Base-by-base conservation (phyloP, 2,329 filamentous ascomycete genomes). In the Thielaviopsis ethacetica region DNA sequence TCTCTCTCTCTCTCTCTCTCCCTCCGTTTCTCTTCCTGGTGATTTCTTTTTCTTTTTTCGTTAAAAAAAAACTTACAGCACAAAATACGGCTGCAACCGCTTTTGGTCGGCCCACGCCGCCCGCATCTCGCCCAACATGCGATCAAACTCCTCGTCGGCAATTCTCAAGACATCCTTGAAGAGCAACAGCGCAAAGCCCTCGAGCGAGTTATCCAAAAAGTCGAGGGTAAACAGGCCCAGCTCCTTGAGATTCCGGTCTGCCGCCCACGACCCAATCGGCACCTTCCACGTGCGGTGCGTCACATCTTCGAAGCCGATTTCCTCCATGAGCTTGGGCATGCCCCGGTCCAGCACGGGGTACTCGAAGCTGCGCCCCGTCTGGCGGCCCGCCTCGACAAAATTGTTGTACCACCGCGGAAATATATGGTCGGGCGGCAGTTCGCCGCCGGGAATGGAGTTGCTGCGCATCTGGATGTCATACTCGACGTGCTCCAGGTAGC, bases 201-300 rank as follows among this genome's bases (percentile, higher is more conserved):
- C 66, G 2, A 69, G 34, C n/a, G 65, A 67, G 50, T 64, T 60
- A 12, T 68, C 66, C 24, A 69, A 55, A 30, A 64, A 67, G 13
- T 64, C 19, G 6, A 63, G 56, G 55, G 72, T 54, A 62, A 75
- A 57, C 44, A 70, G 17, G 24, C 65, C 76, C 53, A 75, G 68
- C 59, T 73, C 69, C 61, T 73, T 75, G 22, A 74, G 67, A 13
- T 67, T 71, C 53, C 71, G 69, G 58, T 78, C 72, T 21, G 70
- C 72, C 0, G 76, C 71, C 76, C 76, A 79, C 0, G 67, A 68
- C 22, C 72, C 73, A 10, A 74, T 70, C 0, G 76, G 75, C 0
- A 77, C 65, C 63, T 75, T 73, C 59, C 71, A 68, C 15, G 65
- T 67, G 21, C 68, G 68, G 58, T 73, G 68, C 3, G 65, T 63